phyloP scores from a whole-genome alignment of 768 basidiomycete genomes.

The Phanerochaete carnosa region DNA sequence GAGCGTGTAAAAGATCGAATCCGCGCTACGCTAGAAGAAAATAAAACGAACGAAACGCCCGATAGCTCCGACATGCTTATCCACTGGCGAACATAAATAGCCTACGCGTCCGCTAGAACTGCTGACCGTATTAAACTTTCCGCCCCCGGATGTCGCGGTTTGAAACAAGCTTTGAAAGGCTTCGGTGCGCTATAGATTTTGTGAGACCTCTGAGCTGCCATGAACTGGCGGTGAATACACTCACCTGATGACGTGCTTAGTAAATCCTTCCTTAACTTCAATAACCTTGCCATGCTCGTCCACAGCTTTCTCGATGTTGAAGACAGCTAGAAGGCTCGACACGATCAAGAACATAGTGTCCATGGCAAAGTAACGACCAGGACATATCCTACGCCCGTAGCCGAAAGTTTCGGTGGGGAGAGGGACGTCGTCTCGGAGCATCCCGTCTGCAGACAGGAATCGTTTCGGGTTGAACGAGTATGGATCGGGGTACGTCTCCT shows the following conservation, averaged over 20 bases:
- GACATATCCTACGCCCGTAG: conserved; percentile 19
- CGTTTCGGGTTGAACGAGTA: conserved; percentile 26
- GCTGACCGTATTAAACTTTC: no score
- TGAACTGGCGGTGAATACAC: neutral
- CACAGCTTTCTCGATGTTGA: conserved; percentile 14
- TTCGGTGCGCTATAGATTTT: no score
- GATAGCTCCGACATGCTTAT: no score
- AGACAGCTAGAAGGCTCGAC: conserved; percentile 16
- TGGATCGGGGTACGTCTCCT: conserved; percentile 23
- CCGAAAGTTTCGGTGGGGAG: conserved; percentile 7
- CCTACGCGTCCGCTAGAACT: no score
- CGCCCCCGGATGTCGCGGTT: no score
- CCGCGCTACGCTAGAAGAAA: no score
- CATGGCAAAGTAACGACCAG: conserved; percentile 17
- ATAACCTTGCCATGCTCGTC: conserved; percentile 9
- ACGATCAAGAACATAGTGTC: conserved; percentile 14
- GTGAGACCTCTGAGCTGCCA: no score
- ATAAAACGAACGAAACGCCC: no score
- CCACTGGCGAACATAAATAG: no score
- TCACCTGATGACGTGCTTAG: neutral
- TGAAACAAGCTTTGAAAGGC: no score
- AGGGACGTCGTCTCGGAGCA: neutral
- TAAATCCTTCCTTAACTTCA: neutral
- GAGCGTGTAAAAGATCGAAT: no score
- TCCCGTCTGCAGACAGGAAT: conserved; percentile 16